phyloP scores from a whole-genome alignment of 306 rosid genomes.

The peach (Prunus persica) region DNA sequence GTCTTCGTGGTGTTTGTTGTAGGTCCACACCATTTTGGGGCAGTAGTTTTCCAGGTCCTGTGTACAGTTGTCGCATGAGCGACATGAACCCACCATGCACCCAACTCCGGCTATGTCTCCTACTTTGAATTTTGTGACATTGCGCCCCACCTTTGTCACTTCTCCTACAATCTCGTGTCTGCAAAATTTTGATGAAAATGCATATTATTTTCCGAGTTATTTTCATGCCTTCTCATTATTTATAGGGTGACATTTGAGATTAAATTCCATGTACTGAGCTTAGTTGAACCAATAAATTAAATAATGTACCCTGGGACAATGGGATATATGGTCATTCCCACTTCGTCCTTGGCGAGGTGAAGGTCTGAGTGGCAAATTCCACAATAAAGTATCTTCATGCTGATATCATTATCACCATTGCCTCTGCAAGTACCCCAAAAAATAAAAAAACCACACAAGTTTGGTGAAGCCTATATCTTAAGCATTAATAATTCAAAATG shows the following conservation, averaged over 20 bases:
- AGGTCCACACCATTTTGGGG: slow-evolving; percentile 3
- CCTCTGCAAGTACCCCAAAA: background rate
- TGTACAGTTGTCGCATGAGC: background rate
- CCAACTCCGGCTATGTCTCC: slow-evolving; percentile 21
- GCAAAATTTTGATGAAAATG: background rate
- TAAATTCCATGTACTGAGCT: background rate
- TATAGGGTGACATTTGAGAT: no score
- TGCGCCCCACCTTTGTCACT: slow-evolving; percentile 16
- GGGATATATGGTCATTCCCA: slow-evolving; percentile 12
- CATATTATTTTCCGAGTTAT: background rate
- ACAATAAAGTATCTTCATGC: slow-evolving; percentile 18
- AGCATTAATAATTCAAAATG: background rate
- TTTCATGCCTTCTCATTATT: no score
- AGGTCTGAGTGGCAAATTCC: slow-evolving; percentile 23
- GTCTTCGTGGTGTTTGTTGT: background rate
- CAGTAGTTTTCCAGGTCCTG: slow-evolving; percentile 4
- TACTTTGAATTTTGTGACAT: slow-evolving; percentile 7
- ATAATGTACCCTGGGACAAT: slow-evolving; percentile 9
- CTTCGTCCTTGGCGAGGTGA: slow-evolving; percentile 6
- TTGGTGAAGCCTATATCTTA: background rate
- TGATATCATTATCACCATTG: slow-evolving; percentile 11
- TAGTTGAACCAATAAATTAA: background rate
- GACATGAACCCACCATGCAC: slow-evolving; percentile 11
- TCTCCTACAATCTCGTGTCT: slow-evolving; percentile 21
- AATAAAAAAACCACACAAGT: background rate